Conservation (phyloP, 2,329 filamentous ascomycete genomes). For the Aspergillus tanneri region DNA sequence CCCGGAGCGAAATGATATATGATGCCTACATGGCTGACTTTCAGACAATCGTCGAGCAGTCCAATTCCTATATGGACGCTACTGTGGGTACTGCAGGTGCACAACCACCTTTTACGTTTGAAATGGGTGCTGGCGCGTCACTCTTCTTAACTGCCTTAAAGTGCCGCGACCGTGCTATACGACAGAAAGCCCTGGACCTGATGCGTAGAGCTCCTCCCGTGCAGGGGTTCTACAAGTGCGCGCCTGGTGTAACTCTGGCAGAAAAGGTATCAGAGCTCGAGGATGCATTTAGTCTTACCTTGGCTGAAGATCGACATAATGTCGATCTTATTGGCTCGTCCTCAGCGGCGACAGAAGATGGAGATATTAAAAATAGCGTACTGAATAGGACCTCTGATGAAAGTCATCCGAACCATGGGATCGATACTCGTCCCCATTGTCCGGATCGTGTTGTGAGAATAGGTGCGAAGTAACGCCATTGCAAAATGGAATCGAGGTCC, state of each 20-base stretch:
- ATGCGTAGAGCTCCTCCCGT: constrained; percentile 5
- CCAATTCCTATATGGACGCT: not conserved
- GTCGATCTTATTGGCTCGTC: not conserved
- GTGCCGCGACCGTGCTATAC: constrained; percentile 7
- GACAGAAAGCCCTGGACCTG: constrained; percentile 4
- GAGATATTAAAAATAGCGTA: not conserved
- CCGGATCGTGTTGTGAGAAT: not conserved
- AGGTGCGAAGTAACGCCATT: not conserved
- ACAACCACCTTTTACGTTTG: constrained; percentile 15
- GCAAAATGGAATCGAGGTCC: constrained; percentile 1
- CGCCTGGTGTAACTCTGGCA: constrained; percentile 2
- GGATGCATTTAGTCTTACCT: not conserved
- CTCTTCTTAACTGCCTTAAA: constrained; percentile 9
- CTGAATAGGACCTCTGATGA: not conserved
- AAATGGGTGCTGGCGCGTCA: constrained; percentile 4
- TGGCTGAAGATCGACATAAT: not conserved
- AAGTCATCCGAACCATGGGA: no score
- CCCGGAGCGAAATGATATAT: not conserved
- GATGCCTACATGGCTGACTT: constrained; percentile 4
- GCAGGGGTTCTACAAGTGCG: constrained; percentile 10
- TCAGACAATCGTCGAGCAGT: constrained; percentile 9
- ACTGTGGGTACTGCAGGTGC: constrained; percentile 6
- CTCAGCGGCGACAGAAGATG: not conserved
- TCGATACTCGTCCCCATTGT: not conserved
- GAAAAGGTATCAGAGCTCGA: constrained; percentile 3